Evolutionary conservation across 306 rosid genomes (phyloP).

Genomic region (Cyclanthera cordifolia): DNA sequence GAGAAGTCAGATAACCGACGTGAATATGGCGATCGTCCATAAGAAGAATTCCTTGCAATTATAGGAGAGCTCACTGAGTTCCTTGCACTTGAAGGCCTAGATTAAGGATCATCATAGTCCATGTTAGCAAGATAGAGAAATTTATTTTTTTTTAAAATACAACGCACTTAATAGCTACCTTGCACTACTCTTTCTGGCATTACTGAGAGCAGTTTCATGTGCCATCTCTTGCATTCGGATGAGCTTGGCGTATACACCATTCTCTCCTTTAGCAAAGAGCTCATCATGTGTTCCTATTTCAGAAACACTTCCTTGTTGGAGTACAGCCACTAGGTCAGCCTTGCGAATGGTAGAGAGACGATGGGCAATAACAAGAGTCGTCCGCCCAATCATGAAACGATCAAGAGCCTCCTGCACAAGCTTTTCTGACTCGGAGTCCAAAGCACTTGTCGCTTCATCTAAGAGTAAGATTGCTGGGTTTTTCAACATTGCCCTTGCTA

Average conservation of each 20-base stretch:
- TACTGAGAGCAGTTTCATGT: slow-evolving; percentile 76
- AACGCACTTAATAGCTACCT: slow-evolving; percentile 31
- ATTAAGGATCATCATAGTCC: slow-evolving; percentile 16
- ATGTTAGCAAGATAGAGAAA: background rate
- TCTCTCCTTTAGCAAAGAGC: slow-evolving; percentile 72
- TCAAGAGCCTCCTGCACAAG: slow-evolving; percentile 97
- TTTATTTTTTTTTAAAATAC: too few species aligned
- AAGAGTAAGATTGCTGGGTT: slow-evolving; percentile 89
- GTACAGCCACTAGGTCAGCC: slow-evolving; percentile 82
- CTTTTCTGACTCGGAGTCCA: slow-evolving; percentile 95
- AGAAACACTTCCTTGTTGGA: slow-evolving; percentile 70
- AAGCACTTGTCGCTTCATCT: slow-evolving; percentile 97
- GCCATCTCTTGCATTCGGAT: slow-evolving; percentile 86
- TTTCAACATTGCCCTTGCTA: slow-evolving; percentile 97
- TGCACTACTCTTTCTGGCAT: slow-evolving; percentile 97
- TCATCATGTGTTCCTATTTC: slow-evolving; percentile 97
- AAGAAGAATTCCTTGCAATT: slow-evolving; percentile 88
- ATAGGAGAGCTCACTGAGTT: slow-evolving; percentile 98
- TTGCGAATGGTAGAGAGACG: slow-evolving; percentile 88
- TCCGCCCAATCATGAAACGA: slow-evolving; percentile 92
- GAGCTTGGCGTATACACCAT: slow-evolving; percentile 87
- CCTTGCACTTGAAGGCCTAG: slow-evolving; percentile 97
- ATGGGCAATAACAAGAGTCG: slow-evolving; percentile 88
- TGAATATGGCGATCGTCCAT: slow-evolving; percentile 94
- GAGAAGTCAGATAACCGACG: slow-evolving; percentile 96